Conservation (phyloP, 2,329 filamentous ascomycete species). For the Xylariaceae sp. region DNA sequence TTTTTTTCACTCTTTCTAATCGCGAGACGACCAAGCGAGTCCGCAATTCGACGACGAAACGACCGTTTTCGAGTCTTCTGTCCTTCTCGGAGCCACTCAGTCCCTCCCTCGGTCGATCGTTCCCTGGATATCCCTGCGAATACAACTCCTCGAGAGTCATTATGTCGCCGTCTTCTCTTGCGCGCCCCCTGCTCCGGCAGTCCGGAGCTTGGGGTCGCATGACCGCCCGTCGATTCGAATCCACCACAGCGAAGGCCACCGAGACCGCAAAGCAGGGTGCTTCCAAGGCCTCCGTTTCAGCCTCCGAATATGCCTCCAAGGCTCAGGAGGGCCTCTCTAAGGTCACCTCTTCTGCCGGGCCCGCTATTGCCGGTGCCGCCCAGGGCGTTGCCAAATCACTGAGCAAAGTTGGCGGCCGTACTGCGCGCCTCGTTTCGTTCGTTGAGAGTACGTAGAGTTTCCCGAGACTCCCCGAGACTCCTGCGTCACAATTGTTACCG, state of each 20-base stretch:
- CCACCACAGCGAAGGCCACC: conserved; percentile 39
- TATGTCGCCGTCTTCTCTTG: conserved; percentile 32
- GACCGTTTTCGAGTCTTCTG: background rate
- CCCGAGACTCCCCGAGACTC: background rate
- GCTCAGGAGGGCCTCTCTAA: conserved; percentile 77
- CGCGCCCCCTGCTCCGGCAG: conserved; percentile 33
- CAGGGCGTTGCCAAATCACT: conserved; percentile 61
- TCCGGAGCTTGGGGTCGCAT: conserved; percentile 37
- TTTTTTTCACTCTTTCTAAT: conserved; percentile 31
- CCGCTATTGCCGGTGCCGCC: conserved; percentile 68
- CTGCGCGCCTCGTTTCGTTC: conserved; percentile 70
- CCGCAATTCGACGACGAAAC: conserved; percentile 22
- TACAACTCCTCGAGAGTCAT: conserved; percentile 9
- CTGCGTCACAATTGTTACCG: background rate
- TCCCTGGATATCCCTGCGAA: conserved; percentile 10
- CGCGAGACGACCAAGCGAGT: conserved; percentile 24
- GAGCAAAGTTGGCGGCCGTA: conserved; percentile 74
- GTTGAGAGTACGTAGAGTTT: conserved; percentile 70
- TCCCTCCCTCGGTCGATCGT: conserved; percentile 1
- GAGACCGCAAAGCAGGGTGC: conserved; percentile 33
- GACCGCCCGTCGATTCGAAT: conserved; percentile 55
- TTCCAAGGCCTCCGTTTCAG: conserved; percentile 37
- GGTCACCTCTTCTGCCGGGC: conserved; percentile 73
- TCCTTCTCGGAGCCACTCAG: conserved; percentile 17
- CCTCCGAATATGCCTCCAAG: conserved; percentile 51